A percentile compares a stretch with the other conserved stretches of the same genome.
Conservation (phyloP, 164 flowering plant genomes). For the Sextonia rubra region DNA sequence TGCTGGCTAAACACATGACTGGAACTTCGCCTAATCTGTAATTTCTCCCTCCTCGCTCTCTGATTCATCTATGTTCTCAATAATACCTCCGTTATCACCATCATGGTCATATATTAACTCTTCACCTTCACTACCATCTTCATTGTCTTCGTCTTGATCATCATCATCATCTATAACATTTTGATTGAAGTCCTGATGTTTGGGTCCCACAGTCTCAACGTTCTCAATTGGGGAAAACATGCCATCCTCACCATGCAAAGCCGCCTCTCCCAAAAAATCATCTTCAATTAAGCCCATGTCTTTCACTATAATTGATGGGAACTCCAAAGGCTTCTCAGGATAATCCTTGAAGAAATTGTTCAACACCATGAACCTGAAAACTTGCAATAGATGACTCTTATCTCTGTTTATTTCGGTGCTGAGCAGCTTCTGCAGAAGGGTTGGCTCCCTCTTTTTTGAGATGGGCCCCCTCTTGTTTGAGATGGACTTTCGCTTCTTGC, state of each 20-base stretch:
- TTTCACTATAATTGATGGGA: conserved; percentile 47
- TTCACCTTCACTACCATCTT: conserved; percentile 9
- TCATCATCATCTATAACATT: conserved; percentile 1
- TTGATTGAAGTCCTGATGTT: neutral
- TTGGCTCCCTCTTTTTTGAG: conserved; percentile 35
- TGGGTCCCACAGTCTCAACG: conserved; percentile 9
- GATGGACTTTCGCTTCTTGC: conserved; percentile 38
- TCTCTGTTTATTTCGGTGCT: conserved; percentile 66
- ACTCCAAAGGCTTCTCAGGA: conserved; percentile 55
- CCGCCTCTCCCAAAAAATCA: conserved; percentile 8
- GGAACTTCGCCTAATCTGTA: conserved; percentile 28
- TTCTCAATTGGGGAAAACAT: conserved; percentile 1
- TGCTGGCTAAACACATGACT: neutral
- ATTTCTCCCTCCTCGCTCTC: conserved; percentile 72
- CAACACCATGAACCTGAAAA: conserved; percentile 67
- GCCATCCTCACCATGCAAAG: conserved; percentile 1
- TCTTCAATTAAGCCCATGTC: conserved; percentile 23
- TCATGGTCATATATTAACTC: conserved; percentile 4
- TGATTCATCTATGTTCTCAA: conserved; percentile 3
- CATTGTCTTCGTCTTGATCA: conserved; percentile 3
- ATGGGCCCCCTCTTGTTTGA: conserved; percentile 10
- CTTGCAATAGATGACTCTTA: conserved; percentile 63
- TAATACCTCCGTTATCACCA: neutral
- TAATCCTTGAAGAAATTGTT: conserved; percentile 66
- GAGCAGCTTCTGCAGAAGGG: conserved; percentile 80